These are phyloP conservation scores for Fusarium nelsonii DNA, from an alignment of 2,329 filamentous ascomycete genomes.

Conservation along the genomic window DNA sequence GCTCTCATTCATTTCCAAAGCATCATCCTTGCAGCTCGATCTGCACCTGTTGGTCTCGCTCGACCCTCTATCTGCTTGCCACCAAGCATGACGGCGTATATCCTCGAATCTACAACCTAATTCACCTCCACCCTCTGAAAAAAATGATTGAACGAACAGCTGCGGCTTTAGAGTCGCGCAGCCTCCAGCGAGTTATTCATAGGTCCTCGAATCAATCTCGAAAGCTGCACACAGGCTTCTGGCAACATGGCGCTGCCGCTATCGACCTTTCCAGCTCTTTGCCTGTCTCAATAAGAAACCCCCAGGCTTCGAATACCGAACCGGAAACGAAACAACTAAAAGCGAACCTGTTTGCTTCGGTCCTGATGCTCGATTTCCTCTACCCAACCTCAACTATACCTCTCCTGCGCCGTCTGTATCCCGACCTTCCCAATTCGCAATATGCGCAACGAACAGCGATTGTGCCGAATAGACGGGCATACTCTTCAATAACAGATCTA, in stretches of 20 bases:
- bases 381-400: slow-evolving; percentile 62
- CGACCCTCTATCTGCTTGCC: slow-evolving; percentile 8
- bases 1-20: not conserved
- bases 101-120: slow-evolving; percentile 32
- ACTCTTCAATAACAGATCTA: slow-evolving; percentile 44
- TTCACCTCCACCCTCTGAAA: slow-evolving; percentile 19
- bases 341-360: slow-evolving; percentile 57
- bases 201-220: slow-evolving; percentile 56
- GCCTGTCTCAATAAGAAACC: slow-evolving; percentile 52
- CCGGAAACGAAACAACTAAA: slow-evolving; percentile 45
- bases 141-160: slow-evolving; percentile 71
- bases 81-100: slow-evolving; percentile 45
- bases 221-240: slow-evolving; percentile 64
- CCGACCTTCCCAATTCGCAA: slow-evolving; percentile 45
- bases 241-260: slow-evolving; percentile 66
- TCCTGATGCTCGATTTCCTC: slow-evolving; percentile 68
- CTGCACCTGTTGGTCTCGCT: slow-evolving; percentile 3
- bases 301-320: slow-evolving; percentile 39
- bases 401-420: slow-evolving; percentile 57
- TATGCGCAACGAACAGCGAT: slow-evolving; percentile 24
- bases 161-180: slow-evolving; percentile 67
- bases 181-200: slow-evolving; percentile 65
- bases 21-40: not conserved
- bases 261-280: slow-evolving; percentile 62
- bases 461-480: slow-evolving; percentile 45